Evolutionary conservation across 2,329 filamentous ascomycete genomes (phyloP), one percentile per base, ranked within the genome.

Genomic region (Ophiostoma triangulosporum): DNA sequence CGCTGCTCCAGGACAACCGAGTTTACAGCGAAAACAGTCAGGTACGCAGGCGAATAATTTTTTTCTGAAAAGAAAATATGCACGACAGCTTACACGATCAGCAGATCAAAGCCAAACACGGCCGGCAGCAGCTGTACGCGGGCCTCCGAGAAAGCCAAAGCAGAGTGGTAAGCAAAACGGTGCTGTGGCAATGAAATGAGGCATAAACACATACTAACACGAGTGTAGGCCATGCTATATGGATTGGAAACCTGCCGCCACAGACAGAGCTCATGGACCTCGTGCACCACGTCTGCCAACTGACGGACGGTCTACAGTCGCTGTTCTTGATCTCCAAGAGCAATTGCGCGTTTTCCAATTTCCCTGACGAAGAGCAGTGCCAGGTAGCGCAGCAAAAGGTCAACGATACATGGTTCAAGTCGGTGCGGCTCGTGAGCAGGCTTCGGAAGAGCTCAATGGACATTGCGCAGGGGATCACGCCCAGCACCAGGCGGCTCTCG

Each of bases 271-370:
- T 97, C 12, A 82, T 88, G 68, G 85, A 79, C 55, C 71, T 97
- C n/a, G 95, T 96, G 51, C 81, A 93, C 56, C 87, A 96, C 64
- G 93, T 96, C 55, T 94, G 87, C 57, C 81, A 80, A 58, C 84
- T 90, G 59, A 83, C 88, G 0, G 77, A 75, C 0, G 78, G 89
- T 1, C 80, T 97, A 22, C 86, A 95, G 64, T 95, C 89, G 48
- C 72, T 97, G 0, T 96, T 97, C 60, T 71, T 97, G 33, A 97
- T 97, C 38, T 91, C 90, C 0, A 96, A 96, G 66, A 96, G 90
- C 65, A 96, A 96, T 64, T 97, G 91, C 63, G 91, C 90, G 0
- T 97, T 97, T 70, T 88, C 95, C 59, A 97, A 97, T 64, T 97
- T 94, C 66, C 86, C 83, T 58, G 85, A 88, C 50, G 89, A 95